These are phyloP conservation scores for Naegleria lovaniensis DNA, from an alignment of 208 protist species.

Conservation along the genomic window DNA sequence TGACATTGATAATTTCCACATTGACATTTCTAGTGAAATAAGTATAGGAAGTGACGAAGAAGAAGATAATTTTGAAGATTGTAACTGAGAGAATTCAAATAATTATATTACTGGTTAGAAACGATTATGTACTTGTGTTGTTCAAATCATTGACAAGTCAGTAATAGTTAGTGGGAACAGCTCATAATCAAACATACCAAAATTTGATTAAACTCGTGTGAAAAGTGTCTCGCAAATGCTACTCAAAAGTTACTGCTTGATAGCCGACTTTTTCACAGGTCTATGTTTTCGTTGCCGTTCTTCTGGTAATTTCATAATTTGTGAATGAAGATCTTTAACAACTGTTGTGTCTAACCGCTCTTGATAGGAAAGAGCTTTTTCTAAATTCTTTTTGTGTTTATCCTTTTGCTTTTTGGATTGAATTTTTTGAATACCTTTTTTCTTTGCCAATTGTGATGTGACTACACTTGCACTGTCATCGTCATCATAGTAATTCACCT, in stretches of 20 bases:
- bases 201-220: no score
- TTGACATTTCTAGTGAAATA: neutral
- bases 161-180: no score
- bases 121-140: no score
- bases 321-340: neutral
- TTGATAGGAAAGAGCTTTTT: neutral
- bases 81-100: neutral
- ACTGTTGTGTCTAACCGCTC: neutral
- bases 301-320: neutral
- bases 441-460: neutral
- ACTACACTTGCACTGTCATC: neutral
- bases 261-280: neutral
- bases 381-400: neutral
- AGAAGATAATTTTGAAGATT: neutral
- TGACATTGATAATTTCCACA: neutral
- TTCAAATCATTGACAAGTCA: no score
- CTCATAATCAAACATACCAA: no score
- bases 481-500: neutral
- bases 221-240: no score
- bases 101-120: neutral
- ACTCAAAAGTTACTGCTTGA: no score
- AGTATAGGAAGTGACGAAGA: neutral
- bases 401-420: neutral
- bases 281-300: neutral
- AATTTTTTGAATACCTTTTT: neutral